Conservation (phyloP, 2,329 filamentous ascomycete genomes). For the Phyllosticta ampelicida region DNA sequence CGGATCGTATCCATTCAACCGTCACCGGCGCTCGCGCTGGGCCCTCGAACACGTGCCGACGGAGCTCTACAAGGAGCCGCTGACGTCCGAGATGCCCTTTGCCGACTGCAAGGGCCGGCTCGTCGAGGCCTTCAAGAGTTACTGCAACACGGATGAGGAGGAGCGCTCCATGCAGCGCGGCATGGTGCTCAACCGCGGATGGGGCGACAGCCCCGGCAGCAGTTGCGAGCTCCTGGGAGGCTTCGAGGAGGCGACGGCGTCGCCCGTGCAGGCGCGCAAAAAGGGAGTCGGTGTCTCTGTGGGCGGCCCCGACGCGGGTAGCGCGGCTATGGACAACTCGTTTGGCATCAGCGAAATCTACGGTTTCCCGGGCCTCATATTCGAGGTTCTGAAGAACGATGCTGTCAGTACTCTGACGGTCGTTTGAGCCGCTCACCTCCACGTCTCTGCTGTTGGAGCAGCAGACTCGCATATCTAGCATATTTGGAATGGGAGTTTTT, state of each 20-base stretch:
- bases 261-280: conserved; percentile 15
- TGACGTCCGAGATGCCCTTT: conserved; percentile 71
- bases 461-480: no score
- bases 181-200: conserved; percentile 85
- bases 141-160: conserved; percentile 47
- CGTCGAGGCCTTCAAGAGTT: conserved; percentile 57
- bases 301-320: conserved; percentile 17
- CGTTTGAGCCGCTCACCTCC: conserved; percentile 45
- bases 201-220: conserved; percentile 83
- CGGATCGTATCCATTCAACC: conserved; percentile 92
- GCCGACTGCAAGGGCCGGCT: conserved; percentile 59
- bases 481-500: no score
- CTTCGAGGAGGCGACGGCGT: conserved; percentile 55
- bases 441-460: no score
- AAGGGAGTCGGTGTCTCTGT: conserved; percentile 16
- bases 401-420: conserved; percentile 82
- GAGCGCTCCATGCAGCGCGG: conserved; percentile 44
- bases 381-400: conserved; percentile 91
- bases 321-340: conserved; percentile 36
- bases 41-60: conserved; percentile 45
- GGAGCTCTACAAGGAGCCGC: conserved; percentile 31
- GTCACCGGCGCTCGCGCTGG: conserved; percentile 85
- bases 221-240: conserved; percentile 55
- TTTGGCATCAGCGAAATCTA: conserved; percentile 73
- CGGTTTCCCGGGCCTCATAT: conserved; percentile 86